Conservation (phyloP, 768 basidiomycete genomes). For the Rhizopogon vulgaris region DNA sequence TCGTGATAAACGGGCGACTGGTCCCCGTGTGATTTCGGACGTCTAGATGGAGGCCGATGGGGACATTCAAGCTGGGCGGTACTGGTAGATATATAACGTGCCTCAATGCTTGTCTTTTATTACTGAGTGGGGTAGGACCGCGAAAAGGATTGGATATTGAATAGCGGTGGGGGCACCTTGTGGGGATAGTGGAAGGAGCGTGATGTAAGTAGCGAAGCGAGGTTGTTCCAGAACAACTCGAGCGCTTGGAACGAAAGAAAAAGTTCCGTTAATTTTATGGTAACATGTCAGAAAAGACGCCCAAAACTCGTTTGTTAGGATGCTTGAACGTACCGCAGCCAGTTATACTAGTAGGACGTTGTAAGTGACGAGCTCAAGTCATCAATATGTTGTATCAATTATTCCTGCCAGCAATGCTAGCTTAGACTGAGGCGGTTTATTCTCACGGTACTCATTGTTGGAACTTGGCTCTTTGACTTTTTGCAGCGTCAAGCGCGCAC, state of each 20-base stretch:
- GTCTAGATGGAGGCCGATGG: not conserved
- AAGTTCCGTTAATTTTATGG: not conserved
- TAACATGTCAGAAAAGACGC: conserved; percentile 6
- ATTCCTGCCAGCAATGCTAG: too few relatives aligned
- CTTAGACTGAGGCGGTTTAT: too few relatives aligned
- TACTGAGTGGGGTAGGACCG: not conserved
- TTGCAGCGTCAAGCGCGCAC: too few relatives aligned
- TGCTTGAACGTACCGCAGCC: not conserved
- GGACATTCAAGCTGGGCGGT: not conserved
- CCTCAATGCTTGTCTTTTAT: not conserved
- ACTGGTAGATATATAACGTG: not conserved
- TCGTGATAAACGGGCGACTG: not conserved
- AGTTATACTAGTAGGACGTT: not conserved
- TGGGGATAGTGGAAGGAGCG: not conserved
- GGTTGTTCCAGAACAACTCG: not conserved
- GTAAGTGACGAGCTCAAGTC: too few relatives aligned
- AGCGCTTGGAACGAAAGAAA: conserved; percentile 1
- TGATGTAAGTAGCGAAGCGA: not conserved
- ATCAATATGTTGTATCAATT: too few relatives aligned
- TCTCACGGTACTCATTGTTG: too few relatives aligned
- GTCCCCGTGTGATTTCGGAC: not conserved
- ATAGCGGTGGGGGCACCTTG: not conserved
- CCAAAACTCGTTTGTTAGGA: not conserved
- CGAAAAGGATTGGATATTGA: not conserved
- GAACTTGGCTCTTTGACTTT: too few relatives aligned